A percentile compares a stretch with the other conserved stretches of the same genome.
phyloP scores from a whole-genome alignment of 2,329 filamentous ascomycete species.

The Biscogniauxia marginata region DNA sequence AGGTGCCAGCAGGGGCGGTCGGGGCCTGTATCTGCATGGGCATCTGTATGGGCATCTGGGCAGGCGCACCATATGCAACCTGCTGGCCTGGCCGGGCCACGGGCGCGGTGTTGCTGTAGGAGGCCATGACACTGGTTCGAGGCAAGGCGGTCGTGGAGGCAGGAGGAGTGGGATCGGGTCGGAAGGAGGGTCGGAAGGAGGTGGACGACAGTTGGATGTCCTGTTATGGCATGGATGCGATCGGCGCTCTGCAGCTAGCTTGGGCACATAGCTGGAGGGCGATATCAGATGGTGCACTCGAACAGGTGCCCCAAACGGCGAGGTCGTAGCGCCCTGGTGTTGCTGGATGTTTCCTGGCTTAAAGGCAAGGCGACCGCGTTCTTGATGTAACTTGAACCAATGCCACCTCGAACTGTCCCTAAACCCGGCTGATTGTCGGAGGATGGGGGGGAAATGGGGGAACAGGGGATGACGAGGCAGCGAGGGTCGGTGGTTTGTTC shows the following conservation, averaged over 20 bases:
- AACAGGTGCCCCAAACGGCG: not conserved
- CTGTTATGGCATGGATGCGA: conserved; percentile 26
- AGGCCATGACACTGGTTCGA: conserved; percentile 24
- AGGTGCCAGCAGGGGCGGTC: conserved; percentile 74
- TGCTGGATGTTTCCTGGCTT: not conserved
- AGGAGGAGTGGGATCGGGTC: not conserved
- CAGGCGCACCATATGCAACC: conserved; percentile 39
- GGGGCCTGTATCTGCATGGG: conserved; percentile 30
- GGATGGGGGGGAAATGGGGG: not conserved
- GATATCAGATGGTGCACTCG: not conserved
- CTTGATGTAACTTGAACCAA: not conserved
- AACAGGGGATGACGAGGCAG: not conserved
- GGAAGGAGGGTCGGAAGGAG: not conserved
- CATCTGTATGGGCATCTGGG: conserved; percentile 35
- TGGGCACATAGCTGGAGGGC: conserved; percentile 17
- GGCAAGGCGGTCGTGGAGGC: conserved; percentile 5
- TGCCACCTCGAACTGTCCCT: not conserved
- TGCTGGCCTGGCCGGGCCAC: conserved; percentile 40
- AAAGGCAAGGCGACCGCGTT: not conserved
- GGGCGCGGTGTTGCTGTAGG: conserved; percentile 28
- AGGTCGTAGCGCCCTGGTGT: not conserved
- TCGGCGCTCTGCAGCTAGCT: conserved; percentile 23
- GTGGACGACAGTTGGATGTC: conserved; percentile 13
- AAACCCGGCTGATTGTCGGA: conserved; percentile 3
- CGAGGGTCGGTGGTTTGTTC: not conserved